Conservation (phyloP, 257 asterid genomes). For the Gentiana macrophylla region DNA sequence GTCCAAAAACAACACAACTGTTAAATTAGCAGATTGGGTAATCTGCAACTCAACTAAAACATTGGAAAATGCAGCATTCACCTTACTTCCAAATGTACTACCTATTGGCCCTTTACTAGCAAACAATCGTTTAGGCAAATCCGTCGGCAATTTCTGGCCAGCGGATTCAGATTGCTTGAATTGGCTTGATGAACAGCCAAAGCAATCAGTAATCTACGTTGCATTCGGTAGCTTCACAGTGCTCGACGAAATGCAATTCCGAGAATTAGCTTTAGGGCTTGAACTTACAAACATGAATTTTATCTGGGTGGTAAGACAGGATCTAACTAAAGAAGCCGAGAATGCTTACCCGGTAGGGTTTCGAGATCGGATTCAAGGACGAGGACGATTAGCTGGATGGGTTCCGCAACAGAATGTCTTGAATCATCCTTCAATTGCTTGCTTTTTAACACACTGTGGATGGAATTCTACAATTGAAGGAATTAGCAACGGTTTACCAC, state of each 20-base stretch:
- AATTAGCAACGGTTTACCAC: slow-evolving; percentile 39
- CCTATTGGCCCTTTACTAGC: slow-evolving; percentile 50
- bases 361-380: slow-evolving; percentile 16
- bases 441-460: slow-evolving; percentile 55
- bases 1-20: slow-evolving; percentile 1
- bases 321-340: neutral
- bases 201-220: slow-evolving; percentile 30
- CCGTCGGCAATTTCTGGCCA: slow-evolving; percentile 41
- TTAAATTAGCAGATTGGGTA: slow-evolving; percentile 20
- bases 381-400: slow-evolving; percentile 35
- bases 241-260: slow-evolving; percentile 32
- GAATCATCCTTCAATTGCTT: slow-evolving; percentile 42
- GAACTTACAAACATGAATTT: slow-evolving; percentile 33
- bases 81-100: slow-evolving; percentile 12
- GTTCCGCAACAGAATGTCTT: slow-evolving; percentile 41
- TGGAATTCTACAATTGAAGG: slow-evolving; percentile 52
- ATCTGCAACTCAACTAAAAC: slow-evolving; percentile 41
- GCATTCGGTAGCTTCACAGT: slow-evolving; percentile 55
- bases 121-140: slow-evolving; percentile 31
- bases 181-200: slow-evolving; percentile 49
- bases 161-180: slow-evolving; percentile 28
- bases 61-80: slow-evolving; percentile 36
- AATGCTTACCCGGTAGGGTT: slow-evolving; percentile 35
- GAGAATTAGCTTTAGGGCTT: slow-evolving; percentile 45
- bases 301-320: slow-evolving; percentile 47